Conservation (phyloP, 192 early-diverging fungal genomes). For the Podila minutissima region DNA sequence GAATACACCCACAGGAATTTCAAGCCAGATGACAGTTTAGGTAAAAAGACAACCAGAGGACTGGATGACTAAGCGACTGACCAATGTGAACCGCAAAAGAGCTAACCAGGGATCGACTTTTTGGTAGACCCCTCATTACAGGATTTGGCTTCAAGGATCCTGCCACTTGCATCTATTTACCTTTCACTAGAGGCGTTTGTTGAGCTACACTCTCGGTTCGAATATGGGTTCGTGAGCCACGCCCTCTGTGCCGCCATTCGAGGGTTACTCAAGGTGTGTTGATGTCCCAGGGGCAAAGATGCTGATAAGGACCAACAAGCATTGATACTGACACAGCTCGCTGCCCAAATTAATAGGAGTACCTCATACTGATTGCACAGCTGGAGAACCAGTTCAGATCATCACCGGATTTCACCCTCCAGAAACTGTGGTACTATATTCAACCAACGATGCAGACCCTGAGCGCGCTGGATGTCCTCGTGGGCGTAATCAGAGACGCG, state of each 20-base stretch:
- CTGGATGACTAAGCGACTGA: too few relatives aligned
- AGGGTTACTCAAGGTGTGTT: constrained; percentile 71
- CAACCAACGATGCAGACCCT: constrained; percentile 76
- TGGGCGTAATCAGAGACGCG: constrained; percentile 49
- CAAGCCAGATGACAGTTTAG: constrained; percentile 56
- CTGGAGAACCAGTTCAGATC: constrained; percentile 86
- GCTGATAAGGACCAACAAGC: background rate
- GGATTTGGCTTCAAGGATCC: constrained; percentile 78
- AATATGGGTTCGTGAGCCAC: constrained; percentile 89
- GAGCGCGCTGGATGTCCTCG: constrained; percentile 56
- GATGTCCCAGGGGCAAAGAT: background rate
- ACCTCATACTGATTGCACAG: constrained; percentile 83
- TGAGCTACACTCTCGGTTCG: constrained; percentile 73
- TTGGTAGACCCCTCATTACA: constrained; percentile 70
- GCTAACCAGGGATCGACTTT: constrained; percentile 5
- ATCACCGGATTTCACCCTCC: constrained; percentile 82
- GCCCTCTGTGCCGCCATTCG: constrained; percentile 88
- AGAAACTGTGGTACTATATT: constrained; percentile 92
- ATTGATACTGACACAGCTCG: too few relatives aligned
- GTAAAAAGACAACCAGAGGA: constrained; percentile 28
- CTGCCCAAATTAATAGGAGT: constrained; percentile 66
- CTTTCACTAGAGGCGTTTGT: constrained; percentile 82
- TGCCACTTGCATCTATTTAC: constrained; percentile 84
- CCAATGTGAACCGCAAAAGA: background rate
- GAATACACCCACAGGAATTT: constrained; percentile 58